phyloP scores from a whole-genome alignment of 805 yeast species.

The Lipomyces starkeyi region DNA sequence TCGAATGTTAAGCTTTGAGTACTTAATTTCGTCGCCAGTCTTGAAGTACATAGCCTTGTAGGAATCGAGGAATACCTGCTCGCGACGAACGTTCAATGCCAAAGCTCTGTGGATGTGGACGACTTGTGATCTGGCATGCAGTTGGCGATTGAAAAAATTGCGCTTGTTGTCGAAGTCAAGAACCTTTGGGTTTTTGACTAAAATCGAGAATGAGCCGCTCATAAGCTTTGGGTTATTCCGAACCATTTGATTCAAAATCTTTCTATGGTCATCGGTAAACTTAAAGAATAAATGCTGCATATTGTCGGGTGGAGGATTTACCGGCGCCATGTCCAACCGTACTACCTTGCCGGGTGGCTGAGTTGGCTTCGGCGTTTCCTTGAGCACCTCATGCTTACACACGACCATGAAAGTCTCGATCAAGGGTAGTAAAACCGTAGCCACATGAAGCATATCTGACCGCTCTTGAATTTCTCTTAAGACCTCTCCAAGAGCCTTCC shows the following conservation, averaged over 20 bases:
- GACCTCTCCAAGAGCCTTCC: constrained; percentile 84
- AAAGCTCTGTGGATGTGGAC: constrained; percentile 53
- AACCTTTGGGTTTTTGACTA: constrained; percentile 85
- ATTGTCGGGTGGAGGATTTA: background rate
- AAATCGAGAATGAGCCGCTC: constrained; percentile 93
- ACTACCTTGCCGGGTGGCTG: constrained; percentile 54
- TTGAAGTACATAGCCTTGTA: constrained; percentile 83
- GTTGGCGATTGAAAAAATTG: constrained; percentile 76
- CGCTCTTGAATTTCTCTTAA: constrained; percentile 66
- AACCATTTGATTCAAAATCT: constrained; percentile 88
- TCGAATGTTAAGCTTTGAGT: constrained; percentile 74
- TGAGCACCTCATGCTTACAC: constrained; percentile 62
- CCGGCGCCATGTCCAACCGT: constrained; percentile 58
- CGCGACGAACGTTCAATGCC: constrained; percentile 76
- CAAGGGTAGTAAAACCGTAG: constrained; percentile 81
- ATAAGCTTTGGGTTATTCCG: constrained; percentile 86
- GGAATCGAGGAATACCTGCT: constrained; percentile 89
- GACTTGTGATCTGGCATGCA: constrained; percentile 56
- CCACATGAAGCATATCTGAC: constrained; percentile 63
- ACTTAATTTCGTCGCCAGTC: constrained; percentile 71
- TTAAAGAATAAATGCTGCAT: constrained; percentile 63
- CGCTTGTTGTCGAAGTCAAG: constrained; percentile 94
- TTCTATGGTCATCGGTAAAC: constrained; percentile 87
- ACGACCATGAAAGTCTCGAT: constrained; percentile 95
- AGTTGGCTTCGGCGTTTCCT: constrained; percentile 41